These are phyloP conservation scores for Trapa bicornis DNA, from an alignment of 345 rosid genomes.

Conservation along the genomic window DNA sequence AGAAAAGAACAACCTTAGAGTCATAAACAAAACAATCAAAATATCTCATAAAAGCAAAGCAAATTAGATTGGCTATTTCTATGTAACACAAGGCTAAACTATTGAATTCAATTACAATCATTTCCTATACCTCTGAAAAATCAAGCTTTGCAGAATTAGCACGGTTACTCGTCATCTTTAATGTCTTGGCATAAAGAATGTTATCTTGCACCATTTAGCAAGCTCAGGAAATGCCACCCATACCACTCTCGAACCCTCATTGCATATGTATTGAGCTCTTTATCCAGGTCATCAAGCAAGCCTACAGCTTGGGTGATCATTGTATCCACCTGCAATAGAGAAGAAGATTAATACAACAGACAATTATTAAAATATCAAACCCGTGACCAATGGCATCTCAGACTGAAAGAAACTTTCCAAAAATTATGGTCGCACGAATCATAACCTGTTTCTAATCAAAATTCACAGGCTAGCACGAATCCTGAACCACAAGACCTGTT, in stretches of 20 bases:
- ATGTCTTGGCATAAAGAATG: constrained; percentile 68
- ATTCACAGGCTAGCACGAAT: constrained; percentile 10
- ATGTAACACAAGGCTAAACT: too few relatives aligned
- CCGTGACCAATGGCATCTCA: not conserved
- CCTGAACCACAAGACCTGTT: constrained; percentile 60
- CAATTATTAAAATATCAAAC: not conserved
- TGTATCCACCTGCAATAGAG: constrained; percentile 65
- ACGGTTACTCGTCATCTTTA: constrained; percentile 75
- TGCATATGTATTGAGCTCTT: constrained; percentile 83
- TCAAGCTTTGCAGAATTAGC: constrained; percentile 74
- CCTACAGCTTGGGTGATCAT: constrained; percentile 97
- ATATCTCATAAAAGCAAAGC: not conserved
- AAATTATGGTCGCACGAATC: not conserved
- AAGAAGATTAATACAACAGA: not conserved
- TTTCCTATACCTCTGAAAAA: constrained; percentile 53
- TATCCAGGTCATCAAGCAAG: constrained; percentile 88
- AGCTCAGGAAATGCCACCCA: constrained; percentile 99
- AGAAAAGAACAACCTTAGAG: not conserved
- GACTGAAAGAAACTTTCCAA: not conserved
- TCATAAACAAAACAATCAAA: too few relatives aligned
- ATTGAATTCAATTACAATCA: not conserved
- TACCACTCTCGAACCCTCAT: constrained; percentile 94
- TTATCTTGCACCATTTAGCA: constrained; percentile 72
- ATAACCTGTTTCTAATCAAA: not conserved
- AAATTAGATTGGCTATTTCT: too few relatives aligned